Base-by-base conservation (phyloP, 176 grass and related monocot species). In the Tillandsia fasciculata region DNA sequence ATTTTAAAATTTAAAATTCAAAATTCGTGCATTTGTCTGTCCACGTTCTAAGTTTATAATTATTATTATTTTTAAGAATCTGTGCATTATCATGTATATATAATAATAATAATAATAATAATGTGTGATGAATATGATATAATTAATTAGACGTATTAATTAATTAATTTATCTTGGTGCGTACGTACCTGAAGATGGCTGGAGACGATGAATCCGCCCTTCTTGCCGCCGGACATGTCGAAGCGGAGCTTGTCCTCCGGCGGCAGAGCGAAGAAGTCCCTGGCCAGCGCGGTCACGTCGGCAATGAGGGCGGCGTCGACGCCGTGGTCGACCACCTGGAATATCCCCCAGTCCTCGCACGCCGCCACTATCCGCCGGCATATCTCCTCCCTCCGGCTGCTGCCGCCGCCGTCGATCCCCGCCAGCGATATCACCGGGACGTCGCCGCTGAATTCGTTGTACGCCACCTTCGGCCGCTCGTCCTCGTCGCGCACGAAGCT, bases 191-290 rank as follows among this genome's bases (percentile, higher is more conserved):
- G 84, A 54, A 97, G 87, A 77, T 97, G 94, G 84, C 94, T 97
- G 80, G 89, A 90, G 15, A 97, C 94, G 33, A 97, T 90, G 82
- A 97, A 97, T 0, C 94, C 94, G 13, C 94, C 87, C 74, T 97
- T 97, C 89, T 93, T 92, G 12, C 89, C 89, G 11, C 89, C 94
- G 71, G 94, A 87, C 89, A 97, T 97, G 77, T 97, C 87, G 54
- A 83, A 90, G 3, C 65, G 75, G 50, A 97, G 74, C 74, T 97
- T 97, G 10, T 97, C 94, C 69, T 85, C 86, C 0, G 89, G 69
- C 22, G 94, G 84, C 26, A 97, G 72, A 65, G 86, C 79, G 68
- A 97, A 97, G 76, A 97, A 97, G 20, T 92, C 89, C 11, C 82
- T 77, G 0, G 89, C 84, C 0, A 83, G 79, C 3, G 74, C 10